A percentile compares a stretch with the other conserved stretches of the same genome.
phyloP scores from a whole-genome alignment of 768 basidiomycete species.

The Phaeotremella fagi region DNA sequence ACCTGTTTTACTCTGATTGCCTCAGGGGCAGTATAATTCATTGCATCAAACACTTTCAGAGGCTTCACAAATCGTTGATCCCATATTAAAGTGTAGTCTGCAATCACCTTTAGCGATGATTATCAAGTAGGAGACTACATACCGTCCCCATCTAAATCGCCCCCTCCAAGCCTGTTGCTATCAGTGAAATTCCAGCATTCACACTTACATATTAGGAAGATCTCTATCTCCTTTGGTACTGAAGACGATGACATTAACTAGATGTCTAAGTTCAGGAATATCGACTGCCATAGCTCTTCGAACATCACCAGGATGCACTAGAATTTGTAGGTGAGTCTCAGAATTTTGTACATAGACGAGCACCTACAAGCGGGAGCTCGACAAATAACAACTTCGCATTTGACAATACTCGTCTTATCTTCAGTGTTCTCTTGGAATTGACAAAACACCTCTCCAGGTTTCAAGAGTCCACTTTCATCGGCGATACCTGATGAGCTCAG shows the following conservation, averaged over 20 bases:
- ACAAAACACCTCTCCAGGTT: conserved; percentile 44
- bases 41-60: conserved; percentile 28
- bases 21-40: conserved; percentile 40
- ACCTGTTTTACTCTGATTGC: conserved; percentile 31
- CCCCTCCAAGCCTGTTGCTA: conserved; percentile 41
- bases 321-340: conserved; percentile 1
- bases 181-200: conserved; percentile 1
- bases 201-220: conserved; percentile 39
- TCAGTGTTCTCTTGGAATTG: conserved; percentile 35
- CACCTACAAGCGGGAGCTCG: conserved; percentile 44
- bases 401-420: conserved; percentile 20
- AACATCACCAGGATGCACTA: conserved; percentile 38
- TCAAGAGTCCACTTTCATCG: conserved; percentile 38
- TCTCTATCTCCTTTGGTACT: conserved; percentile 35
- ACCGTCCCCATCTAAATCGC: conserved; percentile 20
- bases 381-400: conserved; percentile 34
- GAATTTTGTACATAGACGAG: not conserved
- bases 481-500: conserved; percentile 29
- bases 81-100: conserved; percentile 47
- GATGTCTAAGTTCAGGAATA: conserved; percentile 35
- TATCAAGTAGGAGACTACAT: not conserved
- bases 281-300: conserved; percentile 42
- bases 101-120: not conserved
- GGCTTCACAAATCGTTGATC: conserved; percentile 38
- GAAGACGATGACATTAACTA: conserved; percentile 48